Evolutionary conservation across 108 stramenopile genomes (phyloP).

Genomic region (Fistulifera pelliculosa): DNA sequence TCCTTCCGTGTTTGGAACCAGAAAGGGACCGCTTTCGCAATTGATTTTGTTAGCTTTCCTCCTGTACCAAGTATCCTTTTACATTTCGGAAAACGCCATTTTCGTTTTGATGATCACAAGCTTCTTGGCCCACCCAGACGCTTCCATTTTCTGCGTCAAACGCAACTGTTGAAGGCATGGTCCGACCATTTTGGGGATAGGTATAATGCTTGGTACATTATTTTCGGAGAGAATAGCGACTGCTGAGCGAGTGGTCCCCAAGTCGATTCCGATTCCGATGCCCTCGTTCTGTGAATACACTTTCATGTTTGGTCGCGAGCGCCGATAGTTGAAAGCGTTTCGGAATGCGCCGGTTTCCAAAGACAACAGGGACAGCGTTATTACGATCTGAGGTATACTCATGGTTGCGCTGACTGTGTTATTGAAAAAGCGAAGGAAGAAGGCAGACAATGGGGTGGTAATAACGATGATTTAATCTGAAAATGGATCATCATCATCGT

Average conservation of each 20-base stretch:
- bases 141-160: conserved; percentile 3
- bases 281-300: conserved; percentile 15
- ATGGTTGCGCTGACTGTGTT: too few species aligned
- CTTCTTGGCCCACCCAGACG: conserved; percentile 38
- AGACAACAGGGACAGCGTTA: too few species aligned
- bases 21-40: conserved; percentile 63
- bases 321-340: too few species aligned
- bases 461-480: too few species aligned
- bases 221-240: conserved; percentile 61
- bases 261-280: conserved; percentile 87
- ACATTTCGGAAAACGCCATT: conserved; percentile 60
- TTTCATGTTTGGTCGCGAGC: not conserved
- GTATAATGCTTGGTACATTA: conserved; percentile 34
- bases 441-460: too few species aligned
- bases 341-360: too few species aligned
- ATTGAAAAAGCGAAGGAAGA: too few species aligned
- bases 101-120: conserved; percentile 25
- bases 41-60: conserved; percentile 28
- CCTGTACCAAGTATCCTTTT: conserved; percentile 80
- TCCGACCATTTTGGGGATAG: conserved; percentile 44
- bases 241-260: conserved; percentile 89
- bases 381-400: too few species aligned
- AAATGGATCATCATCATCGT: too few species aligned
- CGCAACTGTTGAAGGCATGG: conserved; percentile 67
- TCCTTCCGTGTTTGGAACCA: conserved; percentile 22